phyloP scores from a whole-genome alignment of 2,329 filamentous ascomycete genomes.

The Fusarium austroafricanum region DNA sequence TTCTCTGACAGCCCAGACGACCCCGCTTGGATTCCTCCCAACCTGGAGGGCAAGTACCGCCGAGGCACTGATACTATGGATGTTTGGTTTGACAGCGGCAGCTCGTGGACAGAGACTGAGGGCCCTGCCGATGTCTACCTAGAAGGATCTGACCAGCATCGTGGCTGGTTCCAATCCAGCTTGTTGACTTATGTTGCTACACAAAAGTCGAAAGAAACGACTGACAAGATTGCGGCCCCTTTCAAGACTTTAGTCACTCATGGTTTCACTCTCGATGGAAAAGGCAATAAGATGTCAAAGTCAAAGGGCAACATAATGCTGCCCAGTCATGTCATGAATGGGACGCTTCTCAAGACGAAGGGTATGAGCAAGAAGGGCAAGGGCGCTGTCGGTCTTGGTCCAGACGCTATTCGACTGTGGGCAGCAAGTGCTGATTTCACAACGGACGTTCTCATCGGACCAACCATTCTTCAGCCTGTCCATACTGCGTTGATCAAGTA shows the following conservation, averaged over 20 bases:
- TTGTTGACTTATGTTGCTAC: constrained; percentile 85
- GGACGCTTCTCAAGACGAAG: constrained; percentile 76
- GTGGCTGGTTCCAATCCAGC: constrained; percentile 98
- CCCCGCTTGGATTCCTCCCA: constrained; percentile 77
- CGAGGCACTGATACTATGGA: constrained; percentile 97
- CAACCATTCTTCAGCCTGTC: constrained; percentile 79
- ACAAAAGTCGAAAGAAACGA: constrained; percentile 55
- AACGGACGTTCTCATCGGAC: constrained; percentile 84
- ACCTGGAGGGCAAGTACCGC: constrained; percentile 70
- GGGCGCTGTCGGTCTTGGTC: constrained; percentile 81
- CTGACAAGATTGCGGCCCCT: constrained; percentile 63
- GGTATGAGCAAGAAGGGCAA: constrained; percentile 56
- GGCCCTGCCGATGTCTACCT: constrained; percentile 85
- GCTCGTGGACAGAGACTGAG: constrained; percentile 79
- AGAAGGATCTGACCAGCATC: constrained; percentile 95
- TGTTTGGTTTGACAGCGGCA: constrained; percentile 99
- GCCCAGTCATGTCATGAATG: constrained; percentile 86
- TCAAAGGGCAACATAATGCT: constrained; percentile 90
- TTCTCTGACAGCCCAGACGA: constrained; percentile 87
- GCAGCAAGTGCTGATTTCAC: constrained; percentile 93
- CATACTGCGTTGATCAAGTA: constrained; percentile 86
- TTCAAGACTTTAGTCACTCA: constrained; percentile 94
- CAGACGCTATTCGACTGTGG: constrained; percentile 91
- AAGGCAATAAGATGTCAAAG: constrained; percentile 99
- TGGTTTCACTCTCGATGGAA: constrained; percentile 89